phyloP scores from a whole-genome alignment of 2,329 filamentous ascomycete species.

The Colletotrichum tropicicola region DNA sequence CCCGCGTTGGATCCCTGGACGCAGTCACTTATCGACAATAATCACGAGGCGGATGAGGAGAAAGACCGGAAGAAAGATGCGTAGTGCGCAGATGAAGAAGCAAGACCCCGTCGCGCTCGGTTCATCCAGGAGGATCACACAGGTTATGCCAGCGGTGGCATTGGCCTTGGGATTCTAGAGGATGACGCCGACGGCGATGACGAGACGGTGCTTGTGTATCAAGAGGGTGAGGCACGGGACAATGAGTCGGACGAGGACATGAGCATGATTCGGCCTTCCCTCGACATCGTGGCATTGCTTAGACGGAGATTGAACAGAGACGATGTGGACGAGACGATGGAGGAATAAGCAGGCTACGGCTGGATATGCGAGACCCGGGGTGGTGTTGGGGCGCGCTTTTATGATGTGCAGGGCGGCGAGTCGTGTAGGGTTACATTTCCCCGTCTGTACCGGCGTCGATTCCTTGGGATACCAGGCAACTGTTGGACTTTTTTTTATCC shows the following conservation, averaged over 20 bases:
- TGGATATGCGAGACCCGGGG: neutral
- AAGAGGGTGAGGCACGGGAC: neutral
- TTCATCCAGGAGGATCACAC: neutral
- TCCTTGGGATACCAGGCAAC: conserved; percentile 29
- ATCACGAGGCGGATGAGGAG: conserved; percentile 36
- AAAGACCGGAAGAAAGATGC: conserved; percentile 19
- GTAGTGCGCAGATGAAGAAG: conserved; percentile 26
- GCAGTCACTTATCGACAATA: conserved; percentile 30
- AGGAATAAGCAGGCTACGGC: neutral
- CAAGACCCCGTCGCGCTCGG: neutral
- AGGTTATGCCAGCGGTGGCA: neutral
- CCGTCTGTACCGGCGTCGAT: conserved; percentile 24
- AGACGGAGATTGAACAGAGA: conserved; percentile 20
- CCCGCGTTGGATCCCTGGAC: conserved; percentile 29
- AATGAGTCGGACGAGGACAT: conserved; percentile 15
- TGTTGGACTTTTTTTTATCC: conserved; percentile 25
- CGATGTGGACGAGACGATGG: neutral
- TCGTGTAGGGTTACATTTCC: conserved; percentile 28
- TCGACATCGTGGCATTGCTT: conserved; percentile 12
- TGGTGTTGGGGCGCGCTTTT: conserved; percentile 10
- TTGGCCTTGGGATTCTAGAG: neutral
- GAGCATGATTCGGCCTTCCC: conserved; percentile 22
- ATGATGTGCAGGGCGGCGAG: conserved; percentile 20
- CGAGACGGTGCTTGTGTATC: conserved; percentile 6
- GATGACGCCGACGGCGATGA: neutral